Conservation (phyloP, 768 basidiomycete genomes). For the Termitomyces sp. region DNA sequence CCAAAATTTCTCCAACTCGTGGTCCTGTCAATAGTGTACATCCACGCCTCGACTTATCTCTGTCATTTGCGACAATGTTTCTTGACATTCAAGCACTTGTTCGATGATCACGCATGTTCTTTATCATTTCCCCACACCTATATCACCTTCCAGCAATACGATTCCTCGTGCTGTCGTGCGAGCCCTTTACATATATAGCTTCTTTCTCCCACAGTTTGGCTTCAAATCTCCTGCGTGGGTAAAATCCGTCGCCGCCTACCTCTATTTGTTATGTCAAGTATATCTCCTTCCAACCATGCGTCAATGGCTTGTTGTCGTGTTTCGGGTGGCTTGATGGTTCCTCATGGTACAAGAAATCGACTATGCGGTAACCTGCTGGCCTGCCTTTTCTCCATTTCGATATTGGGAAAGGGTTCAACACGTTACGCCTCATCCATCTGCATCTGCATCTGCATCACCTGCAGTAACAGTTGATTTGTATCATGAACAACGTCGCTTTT, state of each 20-base stretch:
- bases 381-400: no score
- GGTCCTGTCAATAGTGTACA: slow-evolving; percentile 1
- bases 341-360: background rate
- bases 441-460: no score
- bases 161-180: background rate
- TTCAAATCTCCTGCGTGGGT: background rate
- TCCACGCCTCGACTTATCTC: background rate
- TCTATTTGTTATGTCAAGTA: no score
- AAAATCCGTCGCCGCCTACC: background rate
- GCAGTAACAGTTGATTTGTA: no score
- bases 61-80: background rate
- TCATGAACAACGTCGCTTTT: no score
- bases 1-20: background rate
- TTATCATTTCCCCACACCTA: background rate
- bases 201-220: background rate
- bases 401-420: background rate
- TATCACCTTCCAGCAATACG: background rate
- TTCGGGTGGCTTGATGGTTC: background rate
- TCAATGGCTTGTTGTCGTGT: background rate
- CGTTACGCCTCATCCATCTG: background rate
- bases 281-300: background rate
- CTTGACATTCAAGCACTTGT: background rate
- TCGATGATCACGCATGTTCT: background rate
- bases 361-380: no score
- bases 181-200: background rate